These are phyloP conservation scores for Platanthera zijinensis DNA, from an alignment of 106 monocot genomes.

Conservation along the genomic window DNA sequence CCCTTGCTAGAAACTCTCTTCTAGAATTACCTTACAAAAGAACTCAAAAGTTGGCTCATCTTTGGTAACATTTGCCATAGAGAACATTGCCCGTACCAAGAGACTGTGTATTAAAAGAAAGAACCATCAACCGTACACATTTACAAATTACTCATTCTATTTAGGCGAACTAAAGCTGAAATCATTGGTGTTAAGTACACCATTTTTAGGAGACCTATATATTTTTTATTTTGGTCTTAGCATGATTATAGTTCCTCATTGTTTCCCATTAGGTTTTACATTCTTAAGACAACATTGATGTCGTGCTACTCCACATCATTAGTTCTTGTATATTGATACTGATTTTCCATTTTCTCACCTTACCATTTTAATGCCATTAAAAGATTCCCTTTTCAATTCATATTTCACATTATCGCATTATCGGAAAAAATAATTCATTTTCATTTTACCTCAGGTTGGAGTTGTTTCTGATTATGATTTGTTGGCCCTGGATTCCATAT, in stretches of 20 bases:
- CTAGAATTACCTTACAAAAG: no score
- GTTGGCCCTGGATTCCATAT: conserved; percentile 83
- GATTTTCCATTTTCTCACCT: background rate
- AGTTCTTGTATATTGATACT: background rate
- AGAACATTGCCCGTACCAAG: no score
- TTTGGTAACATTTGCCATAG: no score
- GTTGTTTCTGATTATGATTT: conserved; percentile 97
- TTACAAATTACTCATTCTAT: background rate
- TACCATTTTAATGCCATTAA: background rate
- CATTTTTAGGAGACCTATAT: background rate
- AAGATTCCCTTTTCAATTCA: background rate
- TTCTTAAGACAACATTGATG: background rate
- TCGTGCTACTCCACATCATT: background rate
- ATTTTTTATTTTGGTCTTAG: background rate
- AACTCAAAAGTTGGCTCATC: no score
- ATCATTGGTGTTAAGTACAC: background rate
- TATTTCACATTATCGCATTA: background rate
- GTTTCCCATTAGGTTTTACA: background rate
- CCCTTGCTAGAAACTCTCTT: no score
- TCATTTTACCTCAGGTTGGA: conserved; percentile 52
- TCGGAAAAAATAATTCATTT: background rate
- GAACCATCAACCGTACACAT: background rate
- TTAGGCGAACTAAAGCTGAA: background rate
- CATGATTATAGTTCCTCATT: background rate
- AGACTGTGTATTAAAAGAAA: no score